A percentile compares a stretch with the other conserved stretches of the same genome.
These are phyloP conservation scores for Aspergillus vadensis DNA, from an alignment of 2,329 filamentous ascomycete genomes.

Conservation along the genomic window DNA sequence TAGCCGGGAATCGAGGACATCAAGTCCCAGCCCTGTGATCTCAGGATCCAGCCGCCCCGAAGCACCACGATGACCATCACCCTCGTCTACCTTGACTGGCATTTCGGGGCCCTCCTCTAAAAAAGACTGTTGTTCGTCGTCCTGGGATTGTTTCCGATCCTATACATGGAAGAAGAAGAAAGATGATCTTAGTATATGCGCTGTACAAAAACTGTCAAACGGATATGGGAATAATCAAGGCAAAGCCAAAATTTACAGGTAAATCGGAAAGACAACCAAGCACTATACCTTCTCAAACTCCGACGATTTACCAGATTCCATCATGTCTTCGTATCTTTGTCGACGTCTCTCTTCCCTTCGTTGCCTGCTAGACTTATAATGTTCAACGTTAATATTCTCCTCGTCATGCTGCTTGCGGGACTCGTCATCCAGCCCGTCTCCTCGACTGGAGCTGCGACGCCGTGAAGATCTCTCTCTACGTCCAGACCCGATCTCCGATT, in stretches of 20 bases:
- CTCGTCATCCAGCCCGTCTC: conserved; percentile 43
- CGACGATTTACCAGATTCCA: conserved; percentile 34
- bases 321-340: conserved; percentile 41
- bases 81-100: conserved; percentile 46
- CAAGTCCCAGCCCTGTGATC: conserved; percentile 23
- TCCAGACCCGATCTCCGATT: conserved; percentile 40
- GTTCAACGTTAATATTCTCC: conserved; percentile 39
- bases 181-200: conserved; percentile 35
- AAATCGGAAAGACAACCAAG: conserved; percentile 32
- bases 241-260: conserved; percentile 33
- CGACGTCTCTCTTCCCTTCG: conserved; percentile 41
- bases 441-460: conserved; percentile 42
- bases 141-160: conserved; percentile 35
- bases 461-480: conserved; percentile 49
- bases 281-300: conserved; percentile 45
- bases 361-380: conserved; percentile 36
- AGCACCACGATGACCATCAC: conserved; percentile 46
- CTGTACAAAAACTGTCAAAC: conserved; percentile 23
- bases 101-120: conserved; percentile 66
- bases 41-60: conserved; percentile 42
- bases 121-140: conserved; percentile 58
- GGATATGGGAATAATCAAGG: conserved; percentile 24
- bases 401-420: conserved; percentile 39
- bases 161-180: conserved; percentile 34
- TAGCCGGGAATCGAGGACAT: conserved; percentile 27